Base-by-base conservation (phyloP, 768 basidiomycete species). In the Auricularia auricula-judae region DNA sequence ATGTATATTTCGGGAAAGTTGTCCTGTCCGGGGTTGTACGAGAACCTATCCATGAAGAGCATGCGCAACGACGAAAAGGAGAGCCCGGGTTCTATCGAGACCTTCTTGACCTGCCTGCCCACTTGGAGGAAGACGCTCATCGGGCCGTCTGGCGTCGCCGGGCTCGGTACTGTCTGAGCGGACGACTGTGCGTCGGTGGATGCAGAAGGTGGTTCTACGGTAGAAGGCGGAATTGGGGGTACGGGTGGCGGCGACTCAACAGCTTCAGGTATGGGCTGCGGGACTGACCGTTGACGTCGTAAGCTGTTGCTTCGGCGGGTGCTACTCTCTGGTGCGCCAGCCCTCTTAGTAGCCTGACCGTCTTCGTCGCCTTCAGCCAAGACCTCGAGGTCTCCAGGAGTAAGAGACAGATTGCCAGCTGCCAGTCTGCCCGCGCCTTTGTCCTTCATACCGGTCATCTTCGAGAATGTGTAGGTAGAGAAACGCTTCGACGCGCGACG, bases 1-100 rank as follows among this genome's bases (percentile, higher is more conserved):
- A 98, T 88, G 72, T 98, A 98, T 58, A 99, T 96, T 12, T 90
- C 90, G 33, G 95, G 94, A 70, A 96, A 97, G 71, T 94, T 91
- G 65, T 93, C 93, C 74, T 88, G 81, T 0, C 93, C 94, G 0
- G 96, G 93, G 71, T 88, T 93, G 73, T 96, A 98, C 36, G 89
- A 87, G 71, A 99, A 99, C 72, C 85, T 89, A 77, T 97, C 95
- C 68, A 97, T 90, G 70, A 98, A 99, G 14, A 98, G 76, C 69
- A 96, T 82, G 53, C 93, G 81, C 63, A 99, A 73, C 2, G 84
- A 85, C 10, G 89, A 76, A 70, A 94, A 85, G 1, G 89, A 86
- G 61, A 88, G 76, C 4, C 81, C 84, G 8, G 82, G 80, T 64
- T 92, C 91, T 56, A 98, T 77, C 23, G 73, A 76, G 12, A 86